phyloP scores from a whole-genome alignment of 106 monocot species.

The Amphibolis antarctica region DNA sequence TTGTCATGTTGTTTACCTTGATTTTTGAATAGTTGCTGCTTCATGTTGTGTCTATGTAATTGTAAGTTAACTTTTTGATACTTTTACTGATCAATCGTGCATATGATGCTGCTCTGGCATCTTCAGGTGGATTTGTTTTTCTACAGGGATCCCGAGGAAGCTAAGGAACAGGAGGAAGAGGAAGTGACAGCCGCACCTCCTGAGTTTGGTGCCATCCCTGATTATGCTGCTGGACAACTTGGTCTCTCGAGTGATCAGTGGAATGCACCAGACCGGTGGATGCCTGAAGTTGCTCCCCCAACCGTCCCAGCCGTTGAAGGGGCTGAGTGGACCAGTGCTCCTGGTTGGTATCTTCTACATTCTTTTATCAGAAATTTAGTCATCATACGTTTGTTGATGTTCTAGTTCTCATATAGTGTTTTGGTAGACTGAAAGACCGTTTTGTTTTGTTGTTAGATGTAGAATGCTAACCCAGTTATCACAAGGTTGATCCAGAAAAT shows the following conservation, averaged over 20 bases:
- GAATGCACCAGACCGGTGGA: slow-evolving; percentile 20
- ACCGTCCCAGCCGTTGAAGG: slow-evolving; percentile 10
- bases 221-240: slow-evolving; percentile 17
- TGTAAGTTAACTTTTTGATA: not conserved
- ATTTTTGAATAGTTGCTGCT: not conserved
- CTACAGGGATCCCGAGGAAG: slow-evolving; percentile 78
- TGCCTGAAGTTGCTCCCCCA: slow-evolving; percentile 13
- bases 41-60: not conserved
- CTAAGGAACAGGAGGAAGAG: slow-evolving; percentile 69
- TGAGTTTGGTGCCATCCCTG: slow-evolving; percentile 37
- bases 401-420: not conserved
- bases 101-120: not conserved
- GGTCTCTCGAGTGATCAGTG: slow-evolving; percentile 28
- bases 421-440: not conserved
- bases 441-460: too few species aligned
- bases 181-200: slow-evolving; percentile 27
- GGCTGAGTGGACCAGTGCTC: slow-evolving; percentile 21
- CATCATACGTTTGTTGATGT: not conserved
- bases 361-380: not conserved
- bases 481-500: too few species aligned
- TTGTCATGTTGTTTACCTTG: not conserved
- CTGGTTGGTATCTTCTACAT: slow-evolving; percentile 8
- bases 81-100: not conserved
- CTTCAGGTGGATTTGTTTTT: slow-evolving; percentile 76
- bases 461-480: too few species aligned